phyloP scores from a whole-genome alignment of 2,329 filamentous ascomycete species.

The Drechslera avenae region DNA sequence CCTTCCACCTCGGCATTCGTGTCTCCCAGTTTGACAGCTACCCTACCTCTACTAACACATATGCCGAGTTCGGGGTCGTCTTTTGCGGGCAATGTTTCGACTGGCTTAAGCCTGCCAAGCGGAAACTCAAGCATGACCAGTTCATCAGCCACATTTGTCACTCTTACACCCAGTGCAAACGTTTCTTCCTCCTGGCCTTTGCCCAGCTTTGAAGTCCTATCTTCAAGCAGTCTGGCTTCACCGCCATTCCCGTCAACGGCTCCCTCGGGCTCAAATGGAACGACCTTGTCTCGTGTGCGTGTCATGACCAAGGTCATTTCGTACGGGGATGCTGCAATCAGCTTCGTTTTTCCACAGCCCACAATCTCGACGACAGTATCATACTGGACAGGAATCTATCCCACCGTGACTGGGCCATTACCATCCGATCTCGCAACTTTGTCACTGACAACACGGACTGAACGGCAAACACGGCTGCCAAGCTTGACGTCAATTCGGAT shows the following conservation, averaged over 20 bases:
- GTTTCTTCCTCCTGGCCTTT: neutral
- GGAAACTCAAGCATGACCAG: no score
- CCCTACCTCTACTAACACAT: neutral
- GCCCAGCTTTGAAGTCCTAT: neutral
- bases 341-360: conserved; percentile 39
- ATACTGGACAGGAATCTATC: conserved; percentile 43
- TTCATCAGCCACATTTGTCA: neutral
- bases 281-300: conserved; percentile 8
- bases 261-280: neutral
- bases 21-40: neutral
- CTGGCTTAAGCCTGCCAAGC: neutral
- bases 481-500: conserved; percentile 23
- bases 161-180: neutral
- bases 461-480: conserved; percentile 29
- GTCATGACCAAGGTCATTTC: conserved; percentile 33
- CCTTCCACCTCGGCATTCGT: neutral
- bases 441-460: conserved; percentile 30
- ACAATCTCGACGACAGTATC: conserved; percentile 37
- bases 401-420: conserved; percentile 32
- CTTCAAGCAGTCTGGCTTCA: neutral
- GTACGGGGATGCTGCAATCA: conserved; percentile 29
- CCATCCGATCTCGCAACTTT: conserved; percentile 29
- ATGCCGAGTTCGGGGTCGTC: neutral
- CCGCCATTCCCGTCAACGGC: neutral
- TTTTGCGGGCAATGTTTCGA: neutral